Conservation (phyloP, 2,329 filamentous ascomycete genomes). For the Verruconis gallopava region DNA sequence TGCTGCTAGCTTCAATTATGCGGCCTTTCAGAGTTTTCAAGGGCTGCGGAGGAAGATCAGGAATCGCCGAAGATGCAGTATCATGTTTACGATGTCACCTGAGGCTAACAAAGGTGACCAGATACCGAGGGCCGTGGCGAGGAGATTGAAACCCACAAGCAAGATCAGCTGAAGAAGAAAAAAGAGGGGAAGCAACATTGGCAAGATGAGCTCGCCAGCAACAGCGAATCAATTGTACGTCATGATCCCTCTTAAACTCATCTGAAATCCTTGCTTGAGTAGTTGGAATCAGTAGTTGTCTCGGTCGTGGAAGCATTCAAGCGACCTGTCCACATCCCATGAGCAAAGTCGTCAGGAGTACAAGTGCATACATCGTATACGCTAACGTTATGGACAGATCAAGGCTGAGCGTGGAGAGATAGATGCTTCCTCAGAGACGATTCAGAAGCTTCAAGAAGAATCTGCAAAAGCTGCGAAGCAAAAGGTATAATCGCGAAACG, state of each 20-base stretch:
- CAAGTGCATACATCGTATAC: too few relatives aligned
- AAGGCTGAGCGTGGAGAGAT: slow-evolving; percentile 48
- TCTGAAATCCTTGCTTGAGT: slow-evolving; percentile 10
- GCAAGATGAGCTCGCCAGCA: slow-evolving; percentile 64
- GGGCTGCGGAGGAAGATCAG: too few relatives aligned
- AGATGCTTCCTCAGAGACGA: slow-evolving; percentile 29
- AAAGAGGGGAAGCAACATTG: slow-evolving; percentile 56
- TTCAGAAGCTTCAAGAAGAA: slow-evolving; percentile 42
- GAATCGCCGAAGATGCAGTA: not conserved
- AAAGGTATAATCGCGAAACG: not conserved
- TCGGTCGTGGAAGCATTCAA: too few relatives aligned
- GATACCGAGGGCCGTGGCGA: slow-evolving; percentile 31
- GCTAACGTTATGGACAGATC: slow-evolving; percentile 19
- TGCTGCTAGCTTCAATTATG: not conserved
- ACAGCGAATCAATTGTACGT: slow-evolving; percentile 63
- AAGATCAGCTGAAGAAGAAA: slow-evolving; percentile 41
- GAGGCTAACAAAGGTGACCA: too few relatives aligned
- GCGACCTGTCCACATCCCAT: too few relatives aligned
- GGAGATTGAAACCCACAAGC: slow-evolving; percentile 43
- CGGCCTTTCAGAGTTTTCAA: not conserved
- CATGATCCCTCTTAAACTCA: not conserved
- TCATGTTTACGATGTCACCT: not conserved
- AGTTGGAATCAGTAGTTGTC: slow-evolving; percentile 2
- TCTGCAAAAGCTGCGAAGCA: slow-evolving; percentile 43
- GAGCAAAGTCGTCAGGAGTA: too few relatives aligned